phyloP scores from a whole-genome alignment of 768 basidiomycete genomes.

The Paxillus rubicundulus region DNA sequence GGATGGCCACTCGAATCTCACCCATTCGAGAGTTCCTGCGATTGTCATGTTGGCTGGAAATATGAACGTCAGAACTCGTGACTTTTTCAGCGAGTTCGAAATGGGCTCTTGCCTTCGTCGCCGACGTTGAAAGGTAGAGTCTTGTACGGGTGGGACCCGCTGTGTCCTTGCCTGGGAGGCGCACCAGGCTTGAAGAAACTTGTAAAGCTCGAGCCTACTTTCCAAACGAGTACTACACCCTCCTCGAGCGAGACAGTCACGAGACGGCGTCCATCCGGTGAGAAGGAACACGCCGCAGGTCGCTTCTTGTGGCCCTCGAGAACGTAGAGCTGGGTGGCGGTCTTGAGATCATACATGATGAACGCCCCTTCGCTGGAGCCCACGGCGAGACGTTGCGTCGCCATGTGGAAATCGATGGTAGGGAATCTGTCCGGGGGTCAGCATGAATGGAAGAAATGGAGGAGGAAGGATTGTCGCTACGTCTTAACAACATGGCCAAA shows the following conservation, averaged over 20 bases:
- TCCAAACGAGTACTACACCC: conserved; percentile 86
- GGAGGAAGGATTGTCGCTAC: conserved; percentile 40
- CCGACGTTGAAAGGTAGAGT: conserved; percentile 83
- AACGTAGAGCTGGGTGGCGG: conserved; percentile 91
- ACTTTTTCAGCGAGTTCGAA: not conserved
- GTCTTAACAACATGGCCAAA: conserved; percentile 92
- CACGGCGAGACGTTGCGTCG: conserved; percentile 84
- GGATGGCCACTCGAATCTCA: conserved; percentile 81
- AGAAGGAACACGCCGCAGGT: conserved; percentile 85
- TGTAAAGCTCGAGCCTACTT: conserved; percentile 85
- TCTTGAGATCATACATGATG: conserved; percentile 95
- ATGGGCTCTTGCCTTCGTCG: conserved; percentile 60
- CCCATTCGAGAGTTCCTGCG: conserved; percentile 65
- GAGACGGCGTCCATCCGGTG: conserved; percentile 87
- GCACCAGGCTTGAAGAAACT: conserved; percentile 91
- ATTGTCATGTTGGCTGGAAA: conserved; percentile 50
- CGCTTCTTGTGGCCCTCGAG: conserved; percentile 86
- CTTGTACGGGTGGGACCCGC: conserved; percentile 85
- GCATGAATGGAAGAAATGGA: not conserved
- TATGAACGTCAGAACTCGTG: not conserved
- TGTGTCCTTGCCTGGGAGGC: conserved; percentile 84
- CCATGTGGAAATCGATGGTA: conserved; percentile 89
- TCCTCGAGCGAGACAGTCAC: conserved; percentile 88
- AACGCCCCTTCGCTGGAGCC: conserved; percentile 94
- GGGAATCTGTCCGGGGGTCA: conserved; percentile 62